Conservation (phyloP, 1,139 yeast genomes). For the Hansenula anomala region DNA sequence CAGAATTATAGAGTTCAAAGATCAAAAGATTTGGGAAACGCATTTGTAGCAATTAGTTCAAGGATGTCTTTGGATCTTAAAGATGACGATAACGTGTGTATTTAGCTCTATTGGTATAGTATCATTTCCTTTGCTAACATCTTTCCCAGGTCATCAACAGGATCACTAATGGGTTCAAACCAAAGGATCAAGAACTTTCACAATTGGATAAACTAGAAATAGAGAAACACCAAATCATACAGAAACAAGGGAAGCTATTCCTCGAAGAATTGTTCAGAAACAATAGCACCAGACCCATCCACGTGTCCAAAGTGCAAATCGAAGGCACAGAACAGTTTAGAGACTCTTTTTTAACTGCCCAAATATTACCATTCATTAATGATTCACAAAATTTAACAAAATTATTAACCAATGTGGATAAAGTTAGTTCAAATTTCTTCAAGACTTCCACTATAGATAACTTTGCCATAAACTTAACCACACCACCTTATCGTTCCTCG, state of each 20-base stretch:
- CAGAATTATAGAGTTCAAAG: no score
- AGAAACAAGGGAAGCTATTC: conserved; percentile 36
- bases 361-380: conserved; percentile 49
- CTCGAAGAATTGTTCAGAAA: conserved; percentile 36
- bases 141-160: conserved; percentile 14
- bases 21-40: no score
- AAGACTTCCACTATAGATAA: conserved; percentile 28
- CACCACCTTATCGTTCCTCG: not conserved
- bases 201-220: conserved; percentile 30
- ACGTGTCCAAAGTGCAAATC: conserved; percentile 44
- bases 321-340: conserved; percentile 51
- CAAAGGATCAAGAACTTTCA: conserved; percentile 15
- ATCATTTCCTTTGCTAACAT: not conserved
- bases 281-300: conserved; percentile 37
- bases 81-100: conserved; percentile 17
- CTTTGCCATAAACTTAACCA: conserved; percentile 25
- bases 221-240: conserved; percentile 29
- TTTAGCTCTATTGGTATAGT: no score
- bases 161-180: conserved; percentile 15
- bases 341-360: conserved; percentile 45
- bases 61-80: conserved; percentile 14
- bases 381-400: conserved; percentile 32
- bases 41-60: no score
- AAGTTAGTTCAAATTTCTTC: conserved; percentile 38
- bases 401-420: conserved; percentile 38